Base-by-base conservation (phyloP, 2,329 filamentous ascomycete genomes). In the Leptographium galeiforme region DNA sequence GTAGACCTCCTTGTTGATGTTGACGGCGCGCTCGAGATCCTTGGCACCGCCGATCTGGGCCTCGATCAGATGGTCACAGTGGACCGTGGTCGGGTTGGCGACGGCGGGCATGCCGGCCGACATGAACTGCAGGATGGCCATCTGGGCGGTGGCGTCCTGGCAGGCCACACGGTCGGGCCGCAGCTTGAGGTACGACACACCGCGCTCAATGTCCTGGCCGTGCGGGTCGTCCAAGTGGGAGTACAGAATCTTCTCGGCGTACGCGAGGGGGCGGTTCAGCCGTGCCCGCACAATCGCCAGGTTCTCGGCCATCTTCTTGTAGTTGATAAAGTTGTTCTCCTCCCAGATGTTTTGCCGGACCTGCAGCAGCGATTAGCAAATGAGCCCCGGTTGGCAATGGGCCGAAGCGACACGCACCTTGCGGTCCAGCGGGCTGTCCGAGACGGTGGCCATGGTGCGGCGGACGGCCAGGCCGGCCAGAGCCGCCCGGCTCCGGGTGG, bases 81-180 rank as follows among this genome's bases (percentile, higher is more conserved):
- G 93, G 59, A 98, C 91, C 50, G 91, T 97, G 63, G 85, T 83
- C 51, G 93, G 93, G 65, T 94, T 97, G 59, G 90, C 90, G 57
- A 97, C 93, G 30, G 85, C 84, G 61, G 89, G 87, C 88, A 98
- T 91, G 70, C 91, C 91, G 57, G 93, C 91, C 53, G 89, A 95
- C 90, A 98, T 98, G 81, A 98, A 98, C 77, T 98, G 93, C 56
- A 98, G 80, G 62, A 98, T 95, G 60, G 93, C 93, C 93, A 98
- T 98, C 80, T 98, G 93, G 59, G 93, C 93, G 57, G 93, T 97
- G 68, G 93, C 93, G 81, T 98, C 93, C 78, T 98, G 93, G 79
- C 93, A 97, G 71, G 93, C 93, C 65, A 98, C 93, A 72, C 93
- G 88, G 69, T 98, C 93, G 55, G 93, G 93, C 61, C 93, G 87